phyloP scores from a whole-genome alignment of 1,284 basidiomycete genomes.

The Ceratobasidium sp. region DNA sequence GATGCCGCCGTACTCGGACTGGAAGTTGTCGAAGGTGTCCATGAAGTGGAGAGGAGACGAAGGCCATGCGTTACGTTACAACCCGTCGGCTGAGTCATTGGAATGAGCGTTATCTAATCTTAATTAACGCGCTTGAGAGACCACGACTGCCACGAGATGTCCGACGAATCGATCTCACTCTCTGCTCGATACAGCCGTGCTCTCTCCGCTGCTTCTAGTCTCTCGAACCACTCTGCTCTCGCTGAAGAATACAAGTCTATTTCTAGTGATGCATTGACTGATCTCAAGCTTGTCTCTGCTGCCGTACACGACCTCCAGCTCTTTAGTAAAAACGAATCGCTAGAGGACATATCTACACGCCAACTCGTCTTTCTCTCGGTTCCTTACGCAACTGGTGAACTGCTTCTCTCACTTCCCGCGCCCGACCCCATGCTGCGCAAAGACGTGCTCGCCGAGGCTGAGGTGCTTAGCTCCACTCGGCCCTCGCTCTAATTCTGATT shows the following conservation, averaged over 20 bases:
- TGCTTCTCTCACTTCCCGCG: slow-evolving; percentile 75
- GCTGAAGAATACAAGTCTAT: slow-evolving; percentile 29
- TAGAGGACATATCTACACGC: slow-evolving; percentile 86
- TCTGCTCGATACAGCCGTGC: slow-evolving; percentile 34
- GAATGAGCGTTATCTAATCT: too few species aligned
- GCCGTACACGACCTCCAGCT: slow-evolving; percentile 73
- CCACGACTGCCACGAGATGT: slow-evolving; percentile 37
- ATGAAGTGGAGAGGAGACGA: slow-evolving; percentile 59
- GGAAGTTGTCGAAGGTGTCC: slow-evolving; percentile 86
- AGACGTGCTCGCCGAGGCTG: slow-evolving; percentile 66
- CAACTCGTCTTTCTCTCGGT: slow-evolving; percentile 86
- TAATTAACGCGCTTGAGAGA: not conserved
- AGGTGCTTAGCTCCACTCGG: slow-evolving; percentile 64
- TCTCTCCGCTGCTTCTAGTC: slow-evolving; percentile 24
- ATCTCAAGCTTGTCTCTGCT: slow-evolving; percentile 66
- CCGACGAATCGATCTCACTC: slow-evolving; percentile 23
- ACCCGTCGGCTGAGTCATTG: not conserved
- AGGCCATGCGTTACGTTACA: slow-evolving; percentile 4
- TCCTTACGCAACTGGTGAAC: slow-evolving; percentile 78
- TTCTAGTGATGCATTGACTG: slow-evolving; percentile 56
- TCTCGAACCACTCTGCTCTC: slow-evolving; percentile 30
- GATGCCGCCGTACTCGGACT: slow-evolving; percentile 81
- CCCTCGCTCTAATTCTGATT: slow-evolving; percentile 40
- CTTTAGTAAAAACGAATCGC: slow-evolving; percentile 87
- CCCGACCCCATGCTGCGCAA: slow-evolving; percentile 72